Percentiles rank a stretch among this genome's conserved stretches.
Evolutionary conservation across 2,329 filamentous ascomycete species (phyloP).

Genomic region (Amylocarpus encephaloides): DNA sequence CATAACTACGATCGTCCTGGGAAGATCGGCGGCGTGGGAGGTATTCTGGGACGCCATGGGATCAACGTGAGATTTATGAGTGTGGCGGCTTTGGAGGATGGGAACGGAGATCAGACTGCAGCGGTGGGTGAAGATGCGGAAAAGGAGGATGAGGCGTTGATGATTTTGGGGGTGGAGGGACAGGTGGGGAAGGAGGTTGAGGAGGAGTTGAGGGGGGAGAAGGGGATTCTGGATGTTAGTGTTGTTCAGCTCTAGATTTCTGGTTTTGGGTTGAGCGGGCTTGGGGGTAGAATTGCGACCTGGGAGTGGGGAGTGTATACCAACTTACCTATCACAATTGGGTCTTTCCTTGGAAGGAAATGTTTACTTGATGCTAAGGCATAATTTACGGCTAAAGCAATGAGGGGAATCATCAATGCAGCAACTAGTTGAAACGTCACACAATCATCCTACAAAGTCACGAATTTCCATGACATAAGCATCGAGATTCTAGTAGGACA

Average conservation of each 20-base stretch:
- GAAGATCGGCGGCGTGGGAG: constrained; percentile 76
- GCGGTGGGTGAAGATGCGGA: constrained; percentile 30
- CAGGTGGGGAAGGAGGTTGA: constrained; percentile 52
- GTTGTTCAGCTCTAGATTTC: constrained; percentile 36
- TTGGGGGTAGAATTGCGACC: not conserved
- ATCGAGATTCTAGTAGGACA: too few relatives aligned
- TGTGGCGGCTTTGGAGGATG: constrained; percentile 47
- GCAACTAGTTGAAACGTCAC: too few relatives aligned
- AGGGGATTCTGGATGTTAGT: constrained; percentile 51
- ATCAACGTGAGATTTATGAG: constrained; percentile 81
- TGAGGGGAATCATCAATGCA: too few relatives aligned
- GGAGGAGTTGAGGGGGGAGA: constrained; percentile 40
- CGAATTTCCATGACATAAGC: too few relatives aligned
- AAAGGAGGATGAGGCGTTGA: constrained; percentile 61
- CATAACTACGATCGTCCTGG: constrained; percentile 77
- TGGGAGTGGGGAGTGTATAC: not conserved
- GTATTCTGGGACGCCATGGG: constrained; percentile 58
- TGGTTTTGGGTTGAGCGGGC: not conserved
- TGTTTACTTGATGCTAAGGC: not conserved
- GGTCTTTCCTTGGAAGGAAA: too few relatives aligned
- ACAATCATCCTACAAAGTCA: too few relatives aligned
- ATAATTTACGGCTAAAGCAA: not conserved
- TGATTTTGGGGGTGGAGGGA: constrained; percentile 72
- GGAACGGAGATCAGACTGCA: constrained; percentile 12
- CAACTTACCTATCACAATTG: too few relatives aligned